Evolutionary conservation across 495 filamentous ascomycete species (phyloP), one percentile per base, ranked within the genome.

Genomic region (Rostrohypoxylon terebratum): DNA sequence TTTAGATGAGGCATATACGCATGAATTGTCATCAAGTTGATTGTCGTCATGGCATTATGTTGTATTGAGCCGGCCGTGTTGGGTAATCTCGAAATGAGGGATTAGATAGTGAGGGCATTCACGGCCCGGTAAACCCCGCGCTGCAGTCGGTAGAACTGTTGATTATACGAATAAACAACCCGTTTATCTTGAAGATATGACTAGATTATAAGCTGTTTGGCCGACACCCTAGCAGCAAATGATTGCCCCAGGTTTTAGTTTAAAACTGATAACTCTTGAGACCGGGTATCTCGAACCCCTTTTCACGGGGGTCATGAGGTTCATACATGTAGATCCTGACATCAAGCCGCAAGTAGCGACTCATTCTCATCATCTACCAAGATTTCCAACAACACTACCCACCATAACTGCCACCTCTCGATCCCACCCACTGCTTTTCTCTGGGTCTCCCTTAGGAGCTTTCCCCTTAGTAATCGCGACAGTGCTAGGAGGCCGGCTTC

Each of bases 341-440:
- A 48, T 11, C 10, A 5, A n/a, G n/a, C 44, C 8, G n/a, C 33
- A 21, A 28, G 23, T 50, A 16, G n/a, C 48, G 51, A 31, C 50
- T 38, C 20, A 18, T 5, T 36, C 14, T 47, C n/a, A 40, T 80
- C 69, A 85, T 74, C 82, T 75, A 9, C 81, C 82, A 1, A 83
- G 64, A 61, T 82, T 83, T 25, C 80, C 80, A 25, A 86, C 77
- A 0, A 97, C 88, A 48, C 90, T 89, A 61, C 92, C 90, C 59
- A 97, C 92, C 94, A 99, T 97, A 36, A 99, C 94, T 5, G 95
- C 94, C 28, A 95, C 91, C 81, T 98, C 96, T 62, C 94, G 88
- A 76, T 98, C 96, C 90, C 93, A 97, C 59, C 84, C 75, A 3
- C 66, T 86, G 42, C 86, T 84, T 60, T 80, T 82, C 47, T 78